Base-by-base conservation (phyloP, 2,329 filamentous ascomycete genomes). In the Fusarium napiforme region DNA sequence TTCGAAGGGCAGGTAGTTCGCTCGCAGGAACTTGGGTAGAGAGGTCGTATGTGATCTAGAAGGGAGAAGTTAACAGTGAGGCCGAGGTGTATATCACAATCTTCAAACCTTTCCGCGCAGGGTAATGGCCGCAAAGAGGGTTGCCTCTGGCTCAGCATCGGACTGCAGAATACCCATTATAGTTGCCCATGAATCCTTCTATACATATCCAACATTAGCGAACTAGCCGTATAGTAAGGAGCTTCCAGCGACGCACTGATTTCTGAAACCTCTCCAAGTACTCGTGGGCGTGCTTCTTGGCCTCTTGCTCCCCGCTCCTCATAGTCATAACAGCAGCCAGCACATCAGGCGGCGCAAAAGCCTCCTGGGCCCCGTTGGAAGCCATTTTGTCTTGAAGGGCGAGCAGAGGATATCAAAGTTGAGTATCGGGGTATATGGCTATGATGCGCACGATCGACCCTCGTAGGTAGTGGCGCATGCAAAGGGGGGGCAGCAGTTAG, bases 241-340 rank as follows among this genome's bases (percentile, higher is more conserved):
- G 10, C 18, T 36, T 53, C 46, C 21, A n/a, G 47, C 36, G 19
- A 78, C 83, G 63, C 84, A 97, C 96, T 83, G 96, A 98, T 90
- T 99, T 99, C 89, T 99, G 96, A 84, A 98, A 99, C 78, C 91
- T 92, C 84, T 97, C 93, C 69, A 99, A 88, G 82, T 92, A 99
- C 81, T 96, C 91, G 81, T 98, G 95, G 68, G 94, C 95, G 83
- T 95, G 93, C 82, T 93, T 92, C 87, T 98, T 98, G 80, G 93
- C 90, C 75, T 92, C 89, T 79, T 93, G 90, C 80, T 96, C 91
- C 76, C 91, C 93, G 84, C 92, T 93, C 81, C 95, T 92, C 95
- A 99, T 97, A 73, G 95, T 96, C 81, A 92, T 90, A 84, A 98
- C 92, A 72, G 96, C 96, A 77, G 93, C 91, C 78, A 98, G 88